Evolutionary conservation across 1,139 yeast genomes (phyloP).

Genomic region (Yamadazyma sp.): DNA sequence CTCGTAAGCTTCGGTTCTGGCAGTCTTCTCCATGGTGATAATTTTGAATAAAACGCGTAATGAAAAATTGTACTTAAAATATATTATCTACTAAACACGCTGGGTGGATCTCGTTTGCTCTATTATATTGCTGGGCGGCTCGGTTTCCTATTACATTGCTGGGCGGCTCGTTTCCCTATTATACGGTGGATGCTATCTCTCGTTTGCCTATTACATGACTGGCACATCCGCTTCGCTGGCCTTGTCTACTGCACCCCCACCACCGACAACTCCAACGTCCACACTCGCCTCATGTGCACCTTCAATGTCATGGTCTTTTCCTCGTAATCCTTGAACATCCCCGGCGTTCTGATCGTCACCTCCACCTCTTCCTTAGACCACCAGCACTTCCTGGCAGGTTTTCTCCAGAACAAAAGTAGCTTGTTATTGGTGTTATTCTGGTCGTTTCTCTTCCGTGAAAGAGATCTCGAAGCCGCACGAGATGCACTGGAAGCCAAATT

Average conservation of each 20-base stretch:
- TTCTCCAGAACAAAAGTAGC: conserved; percentile 89
- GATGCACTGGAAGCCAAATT: conserved; percentile 42
- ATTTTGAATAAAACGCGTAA: neutral
- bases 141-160: too few species aligned
- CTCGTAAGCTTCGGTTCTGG: conserved; percentile 32
- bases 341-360: conserved; percentile 40
- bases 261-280: conserved; percentile 78
- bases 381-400: conserved; percentile 99
- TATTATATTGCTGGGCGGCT: too few species aligned
- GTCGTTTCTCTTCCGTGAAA: conserved; percentile 41
- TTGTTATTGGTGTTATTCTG: conserved; percentile 55
- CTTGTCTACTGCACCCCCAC: conserved; percentile 49
- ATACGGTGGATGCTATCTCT: too few species aligned
- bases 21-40: conserved; percentile 9
- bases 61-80: neutral
- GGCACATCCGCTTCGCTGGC: too few species aligned
- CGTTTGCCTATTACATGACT: too few species aligned
- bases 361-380: conserved; percentile 77
- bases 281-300: conserved; percentile 75
- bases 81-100: too few species aligned
- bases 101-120: too few species aligned
- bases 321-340: conserved; percentile 23
- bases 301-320: conserved; percentile 33
- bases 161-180: too few species aligned
- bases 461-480: conserved; percentile 55